These are phyloP conservation scores for Pseudopyrenochaeta lycopersici DNA, from an alignment of 2,329 filamentous ascomycete genomes.

Conservation along the genomic window DNA sequence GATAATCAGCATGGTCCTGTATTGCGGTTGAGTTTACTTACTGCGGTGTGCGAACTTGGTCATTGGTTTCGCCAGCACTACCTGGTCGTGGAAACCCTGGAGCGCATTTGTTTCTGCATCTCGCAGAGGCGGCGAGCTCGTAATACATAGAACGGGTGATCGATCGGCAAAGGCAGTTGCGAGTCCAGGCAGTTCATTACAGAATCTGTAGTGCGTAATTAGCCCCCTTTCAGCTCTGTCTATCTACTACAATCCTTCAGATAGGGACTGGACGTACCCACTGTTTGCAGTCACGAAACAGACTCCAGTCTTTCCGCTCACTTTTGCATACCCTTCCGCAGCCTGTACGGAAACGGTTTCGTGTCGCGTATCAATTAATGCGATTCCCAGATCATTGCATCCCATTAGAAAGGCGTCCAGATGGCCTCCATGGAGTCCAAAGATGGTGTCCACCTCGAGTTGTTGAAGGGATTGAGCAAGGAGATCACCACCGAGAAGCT, in stretches of 20 bases:
- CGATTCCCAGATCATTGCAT: constrained; percentile 52
- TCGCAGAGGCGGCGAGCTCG: constrained; percentile 54
- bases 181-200: constrained; percentile 57
- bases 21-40: neutral
- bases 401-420: constrained; percentile 60
- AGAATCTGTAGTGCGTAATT: constrained; percentile 47
- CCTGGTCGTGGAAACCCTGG: constrained; percentile 58
- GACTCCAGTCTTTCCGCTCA: constrained; percentile 55
- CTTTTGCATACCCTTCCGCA: constrained; percentile 57
- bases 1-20: too few species aligned
- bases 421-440: constrained; percentile 60
- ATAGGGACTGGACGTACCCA: constrained; percentile 44
- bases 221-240: neutral
- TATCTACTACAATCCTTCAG: neutral
- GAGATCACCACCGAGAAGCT: constrained; percentile 57
- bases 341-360: constrained; percentile 60
- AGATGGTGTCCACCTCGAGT: constrained; percentile 55
- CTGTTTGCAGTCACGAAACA: constrained; percentile 60
- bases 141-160: constrained; percentile 57
- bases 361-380: constrained; percentile 57
- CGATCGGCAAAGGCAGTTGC: constrained; percentile 58
- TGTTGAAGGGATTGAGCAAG: constrained; percentile 55
- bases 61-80: constrained; percentile 54
- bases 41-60: constrained; percentile 58
- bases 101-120: constrained; percentile 58